A percentile compares a stretch with the other conserved stretches of the same genome.
Evolutionary conservation across 2,329 filamentous ascomycete species (phyloP).

Genomic region (Pyrenophora tritici-repentis): DNA sequence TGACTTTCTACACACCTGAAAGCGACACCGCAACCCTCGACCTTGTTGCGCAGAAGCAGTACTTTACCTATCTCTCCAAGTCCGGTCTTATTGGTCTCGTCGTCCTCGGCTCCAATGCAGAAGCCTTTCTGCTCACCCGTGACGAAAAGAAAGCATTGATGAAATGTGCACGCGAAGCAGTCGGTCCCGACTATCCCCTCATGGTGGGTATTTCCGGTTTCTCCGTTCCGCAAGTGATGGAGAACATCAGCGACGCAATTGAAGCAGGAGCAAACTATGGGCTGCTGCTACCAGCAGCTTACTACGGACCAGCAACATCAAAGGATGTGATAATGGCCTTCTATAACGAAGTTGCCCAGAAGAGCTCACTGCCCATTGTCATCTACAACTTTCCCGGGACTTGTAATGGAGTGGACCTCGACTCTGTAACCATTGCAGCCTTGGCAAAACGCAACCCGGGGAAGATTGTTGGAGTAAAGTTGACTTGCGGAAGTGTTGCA

Average conservation of each 20-base stretch:
- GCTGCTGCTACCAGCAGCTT: slow-evolving; percentile 52
- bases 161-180: slow-evolving; percentile 49
- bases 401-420: slow-evolving; percentile 68
- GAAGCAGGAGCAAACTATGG: slow-evolving; percentile 51
- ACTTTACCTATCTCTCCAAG: slow-evolving; percentile 52
- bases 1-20: slow-evolving; percentile 53
- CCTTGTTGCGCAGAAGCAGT: slow-evolving; percentile 49
- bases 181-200: slow-evolving; percentile 50
- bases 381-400: slow-evolving; percentile 77
- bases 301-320: slow-evolving; percentile 53
- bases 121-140: slow-evolving; percentile 53
- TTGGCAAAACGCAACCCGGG: slow-evolving; percentile 58
- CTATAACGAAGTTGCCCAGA: slow-evolving; percentile 59
- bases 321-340: slow-evolving; percentile 50
- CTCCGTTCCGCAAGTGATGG: slow-evolving; percentile 51
- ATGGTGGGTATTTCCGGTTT: slow-evolving; percentile 53
- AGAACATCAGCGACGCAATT: slow-evolving; percentile 50
- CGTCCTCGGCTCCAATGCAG: slow-evolving; percentile 54
- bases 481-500: slow-evolving; percentile 75
- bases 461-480: slow-evolving; percentile 72
- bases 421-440: slow-evolving; percentile 66
- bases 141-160: slow-evolving; percentile 50
- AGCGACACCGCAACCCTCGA: slow-evolving; percentile 47
- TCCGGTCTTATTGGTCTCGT: slow-evolving; percentile 53
- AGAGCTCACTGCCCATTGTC: slow-evolving; percentile 65